Evolutionary conservation across 2,329 filamentous ascomycete species (phyloP).

Genomic region (Ophioceras dolichostomum): DNA sequence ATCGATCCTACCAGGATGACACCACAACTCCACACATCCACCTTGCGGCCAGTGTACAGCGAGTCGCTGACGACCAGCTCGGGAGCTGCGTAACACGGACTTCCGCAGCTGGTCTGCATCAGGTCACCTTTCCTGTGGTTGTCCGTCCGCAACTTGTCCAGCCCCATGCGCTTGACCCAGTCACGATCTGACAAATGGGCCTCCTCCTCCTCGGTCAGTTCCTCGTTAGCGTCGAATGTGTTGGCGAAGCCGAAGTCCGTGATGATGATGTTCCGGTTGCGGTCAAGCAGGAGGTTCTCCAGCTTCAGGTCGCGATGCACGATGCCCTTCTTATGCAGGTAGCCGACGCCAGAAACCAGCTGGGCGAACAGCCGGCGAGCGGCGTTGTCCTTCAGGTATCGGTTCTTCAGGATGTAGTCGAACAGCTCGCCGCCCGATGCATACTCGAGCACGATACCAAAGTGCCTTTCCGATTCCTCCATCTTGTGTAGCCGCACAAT

Average conservation of each 20-base stretch:
- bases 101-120: slow-evolving; percentile 98
- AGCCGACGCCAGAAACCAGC: slow-evolving; percentile 90
- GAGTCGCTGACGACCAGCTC: slow-evolving; percentile 97
- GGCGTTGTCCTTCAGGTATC: slow-evolving; percentile 88
- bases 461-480: slow-evolving; percentile 94
- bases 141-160: slow-evolving; percentile 66
- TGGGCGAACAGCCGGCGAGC: slow-evolving; percentile 89
- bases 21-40: slow-evolving; percentile 98
- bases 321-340: slow-evolving; percentile 96
- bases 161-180: slow-evolving; percentile 72
- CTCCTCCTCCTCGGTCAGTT: slow-evolving; percentile 83
- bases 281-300: slow-evolving; percentile 87
- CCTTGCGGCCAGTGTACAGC: slow-evolving; percentile 91
- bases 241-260: slow-evolving; percentile 99
- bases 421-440: slow-evolving; percentile 96
- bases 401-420: slow-evolving; percentile 93
- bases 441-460: slow-evolving; percentile 97
- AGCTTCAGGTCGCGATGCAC: slow-evolving; percentile 95
- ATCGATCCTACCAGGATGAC: slow-evolving; percentile 94
- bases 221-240: slow-evolving; percentile 82
- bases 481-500: slow-evolving; percentile 97
- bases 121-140: slow-evolving; percentile 79
- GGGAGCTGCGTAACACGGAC: slow-evolving; percentile 92
- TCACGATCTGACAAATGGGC: slow-evolving; percentile 77
- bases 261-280: slow-evolving; percentile 98